Percentiles rank a stretch among this genome's conserved stretches.
These are phyloP conservation scores for Crucibulum laeve DNA, from an alignment of 768 basidiomycete species.

Conservation along the genomic window DNA sequence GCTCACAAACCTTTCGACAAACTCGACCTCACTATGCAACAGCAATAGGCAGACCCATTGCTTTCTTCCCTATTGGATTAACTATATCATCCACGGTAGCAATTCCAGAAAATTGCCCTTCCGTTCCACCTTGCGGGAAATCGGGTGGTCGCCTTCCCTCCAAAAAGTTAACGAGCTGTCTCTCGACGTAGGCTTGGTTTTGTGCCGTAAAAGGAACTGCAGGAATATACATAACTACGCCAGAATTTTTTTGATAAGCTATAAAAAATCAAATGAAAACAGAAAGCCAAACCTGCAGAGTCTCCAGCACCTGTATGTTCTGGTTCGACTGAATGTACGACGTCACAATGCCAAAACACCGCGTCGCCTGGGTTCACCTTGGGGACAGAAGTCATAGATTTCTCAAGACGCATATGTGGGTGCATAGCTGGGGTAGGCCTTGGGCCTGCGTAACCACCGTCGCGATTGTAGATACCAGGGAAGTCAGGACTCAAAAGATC, in stretches of 20 bases:
- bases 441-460: constrained; percentile 38
- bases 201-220: constrained; percentile 62
- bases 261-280: neutral
- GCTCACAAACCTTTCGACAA: neutral
- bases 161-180: constrained; percentile 62
- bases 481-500: constrained; percentile 46
- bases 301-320: constrained; percentile 51
- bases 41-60: constrained; percentile 32
- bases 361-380: constrained; percentile 73
- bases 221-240: constrained; percentile 72
- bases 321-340: constrained; percentile 43
- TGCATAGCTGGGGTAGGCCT: constrained; percentile 51
- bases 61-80: constrained; percentile 28
- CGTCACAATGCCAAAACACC: constrained; percentile 74
- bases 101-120: constrained; percentile 30
- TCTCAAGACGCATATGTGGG: constrained; percentile 60
- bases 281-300: constrained; percentile 43
- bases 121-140: constrained; percentile 46
- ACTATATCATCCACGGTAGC: constrained; percentile 30
- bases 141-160: constrained; percentile 64
- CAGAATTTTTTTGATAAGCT: neutral
- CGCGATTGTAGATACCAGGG: constrained; percentile 40
- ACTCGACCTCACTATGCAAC: constrained; percentile 14
- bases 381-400: constrained; percentile 69
- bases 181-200: constrained; percentile 56